Base-by-base conservation (phyloP, 2,329 filamentous ascomycete species). In the Aspergillus sp. region DNA sequence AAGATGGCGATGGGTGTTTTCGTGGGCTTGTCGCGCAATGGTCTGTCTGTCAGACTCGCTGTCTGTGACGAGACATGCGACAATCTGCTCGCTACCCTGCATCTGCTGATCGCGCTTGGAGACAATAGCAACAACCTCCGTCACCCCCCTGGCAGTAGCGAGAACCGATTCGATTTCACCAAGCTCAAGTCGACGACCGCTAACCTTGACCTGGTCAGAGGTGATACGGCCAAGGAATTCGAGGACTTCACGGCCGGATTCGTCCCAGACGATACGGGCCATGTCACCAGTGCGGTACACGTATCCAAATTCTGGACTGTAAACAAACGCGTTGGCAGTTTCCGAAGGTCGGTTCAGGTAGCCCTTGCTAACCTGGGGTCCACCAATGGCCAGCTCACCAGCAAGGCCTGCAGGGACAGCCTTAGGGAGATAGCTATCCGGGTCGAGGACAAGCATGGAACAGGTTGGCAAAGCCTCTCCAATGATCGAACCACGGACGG, bases 201-300 rank as follows among this genome's bases (percentile, higher is more conserved):
- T 80, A 3, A 95, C 74, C 66, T 95, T 95, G 46, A 95, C 83
- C 64, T 95, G 90, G 0, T 87, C 88, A 44, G 82, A 80, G 0
- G 79, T 78, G 5, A 95, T 83, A 5, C 90, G 82, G 0, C 90
- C 90, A n/a, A 90, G 74, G 59, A 87, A 93, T 61, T 94, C 86
- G 12, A 95, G 74, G 3, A 61, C 52, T 10, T 58, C 59, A 17
- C 52, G 45, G 1, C 64, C 63, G 0, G 73, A 79, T 1, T 87
- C 86, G 51, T 87, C 75, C 4, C 73, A 56, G 2, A 78, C 76
- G 43, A 94, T 76, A 17, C 79, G 77, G 2, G 86, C 64, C 56
- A 57, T 60, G 37, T 66, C 64, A 12, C 64, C 64, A 3, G 64
- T 67, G n/a, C 62, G 60, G 49, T 65, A 67, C 4, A 63, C 68